Evolutionary conservation across 768 basidiomycete genomes (phyloP), one percentile per base, ranked within the genome.

Genomic region (Mycena capillaripes): DNA sequence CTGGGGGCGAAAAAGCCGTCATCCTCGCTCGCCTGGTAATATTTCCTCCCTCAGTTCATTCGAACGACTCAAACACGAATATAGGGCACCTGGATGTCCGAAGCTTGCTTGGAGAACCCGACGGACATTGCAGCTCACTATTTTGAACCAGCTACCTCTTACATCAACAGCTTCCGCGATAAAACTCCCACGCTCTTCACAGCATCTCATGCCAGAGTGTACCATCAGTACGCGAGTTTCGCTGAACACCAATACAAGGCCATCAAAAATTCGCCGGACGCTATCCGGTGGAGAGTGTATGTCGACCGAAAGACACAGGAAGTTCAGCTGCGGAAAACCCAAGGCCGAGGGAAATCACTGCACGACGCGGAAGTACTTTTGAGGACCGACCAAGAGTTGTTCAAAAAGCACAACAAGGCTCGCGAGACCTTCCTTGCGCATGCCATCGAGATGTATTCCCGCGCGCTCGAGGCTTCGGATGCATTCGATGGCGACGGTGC

Each of bases 61-160:
- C 21, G 0, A 25, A 63, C 42, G 30, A 65, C 30, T 8, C 27
- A 48, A 11, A 70, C 42, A 59, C n/a, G 57, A 58, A 11, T 64
- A 3, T 73, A 98, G 96, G 98, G 97, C 12, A 87, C 92, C 14
- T 99, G 98, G 98, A 92, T 90, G 27, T 89, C 95, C 9, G 91
- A 95, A 76, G 96, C 98, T 2, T 94, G 93, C 69, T 80, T 97
- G 30, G 92, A 93, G 76, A 93, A 93, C 56, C 91, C 96, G 0
- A 84, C 87, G 19, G 88, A 91, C 32, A 96, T 98, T 62, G 88
- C 89, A 72, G 77, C 83, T 0, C 84, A 86, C 4, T 97, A 90
- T 79, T 99, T 99, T 78, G 84, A 88, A 21, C 86, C 87, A 0
- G 95, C 96, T 0, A 84, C 86, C 32, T 52, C 70, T 0, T 59